Evolutionary conservation across 2,329 filamentous ascomycete genomes (phyloP).

Genomic region (Claviceps humidiphila): DNA sequence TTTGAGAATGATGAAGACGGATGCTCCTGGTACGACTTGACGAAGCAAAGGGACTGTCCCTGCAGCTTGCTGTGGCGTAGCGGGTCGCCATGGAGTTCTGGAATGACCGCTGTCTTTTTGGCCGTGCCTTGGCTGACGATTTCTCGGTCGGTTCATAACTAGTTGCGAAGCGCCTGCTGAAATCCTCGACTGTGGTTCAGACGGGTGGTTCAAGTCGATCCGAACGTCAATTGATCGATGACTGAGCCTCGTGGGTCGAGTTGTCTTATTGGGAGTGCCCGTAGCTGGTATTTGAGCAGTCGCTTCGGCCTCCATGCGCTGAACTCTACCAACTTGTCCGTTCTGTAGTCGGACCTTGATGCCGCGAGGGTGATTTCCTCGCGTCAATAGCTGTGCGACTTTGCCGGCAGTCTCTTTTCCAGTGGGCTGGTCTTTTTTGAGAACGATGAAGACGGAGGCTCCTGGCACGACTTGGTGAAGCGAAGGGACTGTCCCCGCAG

Average conservation of each 20-base stretch:
- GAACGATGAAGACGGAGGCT: conserved; percentile 54
- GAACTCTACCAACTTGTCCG: conserved; percentile 62
- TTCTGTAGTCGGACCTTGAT: conserved; percentile 66
- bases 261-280: conserved; percentile 1
- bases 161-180: conserved; percentile 19
- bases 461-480: conserved; percentile 44
- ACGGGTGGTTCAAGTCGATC: conserved; percentile 21
- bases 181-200: no score
- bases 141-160: conserved; percentile 21
- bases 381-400: conserved; percentile 55
- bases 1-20: conserved; percentile 63
- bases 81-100: conserved; percentile 9
- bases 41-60: conserved; percentile 31
- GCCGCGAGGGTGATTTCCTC: conserved; percentile 61
- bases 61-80: conserved; percentile 21
- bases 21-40: conserved; percentile 46
- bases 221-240: conserved; percentile 22
- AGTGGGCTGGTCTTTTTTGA: conserved; percentile 65
- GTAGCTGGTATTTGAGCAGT: conserved; percentile 1
- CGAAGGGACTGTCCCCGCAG: conserved; percentile 30
- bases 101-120: background rate
- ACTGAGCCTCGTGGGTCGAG: conserved; percentile 14
- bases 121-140: conserved; percentile 17
- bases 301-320: conserved; percentile 35
- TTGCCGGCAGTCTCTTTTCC: conserved; percentile 55